phyloP scores from a whole-genome alignment of 805 yeast genomes.

The Suhomyces kilbournensis region DNA sequence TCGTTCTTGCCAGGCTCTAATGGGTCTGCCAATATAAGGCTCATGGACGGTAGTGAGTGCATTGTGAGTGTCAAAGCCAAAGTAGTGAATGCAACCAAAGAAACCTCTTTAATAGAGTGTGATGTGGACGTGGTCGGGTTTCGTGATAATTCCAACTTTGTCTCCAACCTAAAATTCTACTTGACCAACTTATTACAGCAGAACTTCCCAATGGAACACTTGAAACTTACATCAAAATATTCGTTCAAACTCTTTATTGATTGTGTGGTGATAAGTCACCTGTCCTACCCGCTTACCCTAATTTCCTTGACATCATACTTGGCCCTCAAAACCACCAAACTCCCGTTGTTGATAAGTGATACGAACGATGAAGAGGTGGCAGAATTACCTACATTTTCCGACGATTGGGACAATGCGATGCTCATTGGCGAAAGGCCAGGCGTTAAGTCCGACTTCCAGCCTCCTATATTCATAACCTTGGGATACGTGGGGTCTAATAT shows the following conservation, averaged over 20 bases:
- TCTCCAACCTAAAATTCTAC: slow-evolving; percentile 59
- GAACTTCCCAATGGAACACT: slow-evolving; percentile 50
- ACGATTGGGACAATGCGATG: slow-evolving; percentile 70
- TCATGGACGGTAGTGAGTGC: slow-evolving; percentile 90
- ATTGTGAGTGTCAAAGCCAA: slow-evolving; percentile 87
- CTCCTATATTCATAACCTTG: slow-evolving; percentile 74
- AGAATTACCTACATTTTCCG: slow-evolving; percentile 88
- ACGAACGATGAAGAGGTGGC: slow-evolving; percentile 68
- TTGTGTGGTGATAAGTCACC: slow-evolving; percentile 70
- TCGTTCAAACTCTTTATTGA: slow-evolving; percentile 77
- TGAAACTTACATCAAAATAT: slow-evolving; percentile 69
- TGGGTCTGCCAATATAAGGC: slow-evolving; percentile 85
- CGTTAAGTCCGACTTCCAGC: slow-evolving; percentile 40
- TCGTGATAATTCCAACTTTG: slow-evolving; percentile 74
- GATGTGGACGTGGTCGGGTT: slow-evolving; percentile 80
- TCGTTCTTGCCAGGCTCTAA: slow-evolving; percentile 83
- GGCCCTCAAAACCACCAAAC: slow-evolving; percentile 73
- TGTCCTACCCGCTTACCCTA: slow-evolving; percentile 78
- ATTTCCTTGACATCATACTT: slow-evolving; percentile 77
- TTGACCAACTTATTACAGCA: slow-evolving; percentile 52
- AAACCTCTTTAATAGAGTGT: slow-evolving; percentile 57
- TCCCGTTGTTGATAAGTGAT: slow-evolving; percentile 71
- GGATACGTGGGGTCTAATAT: slow-evolving; percentile 71
- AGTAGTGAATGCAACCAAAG: slow-evolving; percentile 50
- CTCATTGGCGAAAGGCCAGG: slow-evolving; percentile 34